Conservation (phyloP, 495 filamentous ascomycete genomes). For the Articulospora tetracladia region DNA sequence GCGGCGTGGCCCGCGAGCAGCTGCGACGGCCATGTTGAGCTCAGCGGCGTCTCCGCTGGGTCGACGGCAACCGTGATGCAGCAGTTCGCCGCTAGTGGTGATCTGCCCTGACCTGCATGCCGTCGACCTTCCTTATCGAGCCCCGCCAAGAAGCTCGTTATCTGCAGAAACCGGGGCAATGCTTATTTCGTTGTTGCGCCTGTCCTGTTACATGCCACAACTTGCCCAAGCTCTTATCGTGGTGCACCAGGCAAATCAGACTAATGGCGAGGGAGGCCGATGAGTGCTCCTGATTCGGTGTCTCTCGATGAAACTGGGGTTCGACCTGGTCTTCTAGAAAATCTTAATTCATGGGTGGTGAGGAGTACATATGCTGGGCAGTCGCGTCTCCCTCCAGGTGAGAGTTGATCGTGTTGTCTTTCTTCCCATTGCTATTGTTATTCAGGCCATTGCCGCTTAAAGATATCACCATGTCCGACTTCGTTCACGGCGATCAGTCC, state of each 20-base stretch:
- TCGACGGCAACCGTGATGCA: neutral
- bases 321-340: constrained; percentile 3
- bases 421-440: neutral
- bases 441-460: no score
- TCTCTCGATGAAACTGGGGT: neutral
- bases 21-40: no score
- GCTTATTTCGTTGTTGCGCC: neutral
- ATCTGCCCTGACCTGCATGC: neutral
- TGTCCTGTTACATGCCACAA: neutral
- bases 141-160: constrained; percentile 3
- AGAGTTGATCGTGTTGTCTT: neutral
- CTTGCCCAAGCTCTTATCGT: neutral
- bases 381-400: neutral
- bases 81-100: neutral
- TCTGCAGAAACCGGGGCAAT: neutral
- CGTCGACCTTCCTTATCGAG: constrained; percentile 12
- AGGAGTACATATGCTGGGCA: constrained; percentile 5
- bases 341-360: neutral
- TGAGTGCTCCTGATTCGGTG: neutral
- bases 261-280: neutral
- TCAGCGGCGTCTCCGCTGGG: neutral
- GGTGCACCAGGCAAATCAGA: neutral
- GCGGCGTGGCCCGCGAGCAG: neutral
- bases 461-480: constrained; percentile 18
- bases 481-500: constrained; percentile 24